Base-by-base conservation (phyloP, 2,329 filamentous ascomycete species). In the Teratosphaeria viscida region DNA sequence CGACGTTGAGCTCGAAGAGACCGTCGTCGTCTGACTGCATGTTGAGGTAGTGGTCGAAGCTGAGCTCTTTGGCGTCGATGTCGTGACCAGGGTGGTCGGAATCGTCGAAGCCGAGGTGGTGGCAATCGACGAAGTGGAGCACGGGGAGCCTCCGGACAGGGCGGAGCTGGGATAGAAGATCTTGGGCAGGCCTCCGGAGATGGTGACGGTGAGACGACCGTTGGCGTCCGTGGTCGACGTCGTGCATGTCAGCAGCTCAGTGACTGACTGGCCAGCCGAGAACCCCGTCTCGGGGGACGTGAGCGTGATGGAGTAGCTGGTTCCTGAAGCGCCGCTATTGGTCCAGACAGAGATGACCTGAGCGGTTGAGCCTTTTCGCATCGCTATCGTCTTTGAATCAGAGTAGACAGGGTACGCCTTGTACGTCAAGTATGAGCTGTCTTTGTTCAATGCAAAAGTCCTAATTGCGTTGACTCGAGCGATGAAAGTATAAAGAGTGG, bases 391-490 rank as follows among this genome's bases (percentile, higher is more conserved):
- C 61, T 72, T 68, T 56, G 60, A 62, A 60, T 77, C 74, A 16
- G 70, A 72, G 60, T 74, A 74, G 37, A 75, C 64, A 3, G 74
- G 66, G 49, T 66, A 66, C 11, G 73, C 73, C 59, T 73, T 73
- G 65, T 73, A 76, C 1, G 68, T 69, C 5, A 76, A 61, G 60
- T 78, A 80, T 6, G 59, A 61, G 7, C 64, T 58, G 53, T 73
- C 72, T 7, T 72, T 67, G 54, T 65, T 63, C 52, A 78, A 76
- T 6, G 75, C 74, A 57, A 74, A 70, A 66, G 66, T 73, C 35
- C 82, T 79, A 58, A 84, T 74, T 49, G 73, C 70, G 66, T 84
- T 84, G n/a, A 82, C 65, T 8, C 66, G 71, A 11, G 67, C 61
- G 43, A 70, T 59, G 66, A 71, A 82, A 29, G 29, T 73, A 61